Percentiles rank a stretch among this genome's conserved stretches.
phyloP scores from a whole-genome alignment of 75 land plant species.

The Adiantum capillusveneris region DNA sequence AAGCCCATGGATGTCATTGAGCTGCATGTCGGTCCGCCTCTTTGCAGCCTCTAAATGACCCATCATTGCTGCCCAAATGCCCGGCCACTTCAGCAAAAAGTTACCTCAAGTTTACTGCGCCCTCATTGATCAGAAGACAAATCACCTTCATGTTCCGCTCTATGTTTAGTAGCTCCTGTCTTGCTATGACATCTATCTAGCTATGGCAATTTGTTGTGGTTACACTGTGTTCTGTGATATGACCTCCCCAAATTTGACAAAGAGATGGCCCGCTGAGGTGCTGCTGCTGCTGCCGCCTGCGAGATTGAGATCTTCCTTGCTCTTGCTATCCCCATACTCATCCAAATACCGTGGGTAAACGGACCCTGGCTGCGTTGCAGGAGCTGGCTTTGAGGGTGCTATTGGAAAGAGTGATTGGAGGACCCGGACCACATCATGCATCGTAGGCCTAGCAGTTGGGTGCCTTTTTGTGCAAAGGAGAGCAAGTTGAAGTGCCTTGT shows the following conservation, averaged over 20 bases:
- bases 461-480: slow-evolving; percentile 77
- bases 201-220: neutral
- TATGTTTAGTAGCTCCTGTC: no score
- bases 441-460: slow-evolving; percentile 76
- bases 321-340: slow-evolving; percentile 59
- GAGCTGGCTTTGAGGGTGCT: slow-evolving; percentile 15
- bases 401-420: slow-evolving; percentile 36
- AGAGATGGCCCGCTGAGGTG: slow-evolving; percentile 59
- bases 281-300: slow-evolving; percentile 30
- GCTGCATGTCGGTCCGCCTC: no score
- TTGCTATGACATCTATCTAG: no score
- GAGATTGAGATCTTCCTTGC: slow-evolving; percentile 27
- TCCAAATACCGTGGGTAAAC: slow-evolving; percentile 37
- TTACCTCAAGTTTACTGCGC: no score
- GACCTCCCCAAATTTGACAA: slow-evolving; percentile 52
- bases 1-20: no score
- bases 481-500: slow-evolving; percentile 86
- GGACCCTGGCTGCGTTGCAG: neutral
- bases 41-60: no score
- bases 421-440: slow-evolving; percentile 94
- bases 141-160: no score
- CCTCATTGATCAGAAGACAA: no score
- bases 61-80: no score
- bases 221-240: slow-evolving; percentile 48
- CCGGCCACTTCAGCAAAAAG: no score